These are phyloP conservation scores for Hypoxylon sp. DNA, from an alignment of 2,329 filamentous ascomycete genomes.

Conservation along the genomic window DNA sequence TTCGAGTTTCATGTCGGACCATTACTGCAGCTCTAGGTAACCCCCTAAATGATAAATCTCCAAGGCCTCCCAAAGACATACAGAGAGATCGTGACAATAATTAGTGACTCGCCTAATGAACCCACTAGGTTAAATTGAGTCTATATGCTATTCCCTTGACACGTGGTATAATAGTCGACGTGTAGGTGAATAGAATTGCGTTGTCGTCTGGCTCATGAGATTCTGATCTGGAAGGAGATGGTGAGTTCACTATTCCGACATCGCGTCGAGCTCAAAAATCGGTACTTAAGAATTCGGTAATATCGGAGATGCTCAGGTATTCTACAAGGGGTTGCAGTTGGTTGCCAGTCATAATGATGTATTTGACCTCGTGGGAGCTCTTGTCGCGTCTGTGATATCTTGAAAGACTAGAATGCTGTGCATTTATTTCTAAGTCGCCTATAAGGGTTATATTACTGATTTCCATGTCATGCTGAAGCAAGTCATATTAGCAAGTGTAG, in stretches of 20 bases:
- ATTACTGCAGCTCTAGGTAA: too few relatives aligned
- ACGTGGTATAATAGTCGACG: not conserved
- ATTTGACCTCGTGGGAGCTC: not conserved
- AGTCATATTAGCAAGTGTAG: not conserved
- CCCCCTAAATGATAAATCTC: too few relatives aligned
- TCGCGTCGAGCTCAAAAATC: not conserved
- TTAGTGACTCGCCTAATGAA: too few relatives aligned
- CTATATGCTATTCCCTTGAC: not conserved
- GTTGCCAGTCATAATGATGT: not conserved
- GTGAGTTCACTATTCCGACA: not conserved
- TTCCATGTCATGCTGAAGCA: conserved; percentile 9
- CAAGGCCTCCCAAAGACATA: too few relatives aligned
- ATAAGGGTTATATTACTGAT: not conserved
- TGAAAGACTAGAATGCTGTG: not conserved
- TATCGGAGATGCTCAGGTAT: not conserved
- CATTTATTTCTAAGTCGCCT: not conserved
- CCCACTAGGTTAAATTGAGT: too few relatives aligned
- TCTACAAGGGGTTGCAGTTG: not conserved
- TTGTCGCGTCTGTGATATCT: not conserved
- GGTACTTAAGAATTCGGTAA: not conserved
- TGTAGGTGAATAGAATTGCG: not conserved
- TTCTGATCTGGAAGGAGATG: not conserved
- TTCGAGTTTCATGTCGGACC: too few relatives aligned
- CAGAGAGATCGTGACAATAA: too few relatives aligned
- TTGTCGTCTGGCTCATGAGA: not conserved